Evolutionary conservation across 768 basidiomycete species (phyloP), one percentile per base, ranked within the genome.

Genomic region (Austroboletus festivus): DNA sequence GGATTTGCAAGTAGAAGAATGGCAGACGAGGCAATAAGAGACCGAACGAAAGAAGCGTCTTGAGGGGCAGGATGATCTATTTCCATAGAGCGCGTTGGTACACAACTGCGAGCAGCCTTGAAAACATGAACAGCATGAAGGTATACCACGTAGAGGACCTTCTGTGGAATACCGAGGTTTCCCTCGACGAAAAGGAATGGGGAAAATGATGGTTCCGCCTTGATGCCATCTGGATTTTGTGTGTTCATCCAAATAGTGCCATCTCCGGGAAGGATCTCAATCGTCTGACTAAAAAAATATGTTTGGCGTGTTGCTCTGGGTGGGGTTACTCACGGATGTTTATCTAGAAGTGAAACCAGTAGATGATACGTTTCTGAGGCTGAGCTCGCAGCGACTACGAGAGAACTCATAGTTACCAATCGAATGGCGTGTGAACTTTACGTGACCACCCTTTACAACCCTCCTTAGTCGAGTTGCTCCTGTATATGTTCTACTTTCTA

Each of bases 161-260:
- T 84, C 57, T 79, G 73, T 1, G 84, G 85, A 26, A 88, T 68
- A 0, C 86, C 86, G 12, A 89, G 74, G 46, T 89, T 74, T 7
- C 73, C 73, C 35, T 85, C 79, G 16, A 72, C 54, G 47, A 79
- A 70, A 13, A 86, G 58, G 60, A 84, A 86, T 2, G 84, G 83
- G 38, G 68, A 65, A 10, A 56, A 38, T 3, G 58, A 52, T 3
- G 34, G 12, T 23, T 57, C 66, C 8, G 34, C 24, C 6, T 60
- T 61, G 23, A 58, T 21, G 23, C 41, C 42, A 10, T 46, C 38
- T 31, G 55, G 54, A 11, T 43, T 23, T 12, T 38, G 37, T 8
- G 38, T 12, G 21, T 56, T 38, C 11, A 49, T 55, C 81, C 81
- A 85, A 34, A 73, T 70, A 18, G 72, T 59, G 2, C 74, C 58